Conservation (phyloP, 2,329 filamentous ascomycete species). For the Phyllosticta citriasiana region DNA sequence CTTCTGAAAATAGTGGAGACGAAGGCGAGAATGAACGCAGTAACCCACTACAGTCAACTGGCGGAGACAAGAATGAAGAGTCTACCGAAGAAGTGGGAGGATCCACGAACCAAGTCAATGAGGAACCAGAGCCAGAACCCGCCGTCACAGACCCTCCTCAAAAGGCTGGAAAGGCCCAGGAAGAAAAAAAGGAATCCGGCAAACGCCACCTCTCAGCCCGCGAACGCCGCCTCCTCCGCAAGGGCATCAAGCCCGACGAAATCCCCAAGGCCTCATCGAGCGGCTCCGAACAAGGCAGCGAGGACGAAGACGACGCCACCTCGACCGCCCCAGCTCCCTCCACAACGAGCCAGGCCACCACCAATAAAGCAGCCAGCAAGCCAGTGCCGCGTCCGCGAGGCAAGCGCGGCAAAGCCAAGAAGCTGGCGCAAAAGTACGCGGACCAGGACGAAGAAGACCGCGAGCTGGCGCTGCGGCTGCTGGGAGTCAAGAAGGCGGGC, state of each 20-base stretch:
- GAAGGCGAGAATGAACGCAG: conserved; percentile 19
- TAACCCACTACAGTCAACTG: conserved; percentile 31
- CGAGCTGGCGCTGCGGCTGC: conserved; percentile 68
- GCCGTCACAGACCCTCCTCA: conserved; percentile 14
- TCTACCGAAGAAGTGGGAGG: conserved; percentile 1
- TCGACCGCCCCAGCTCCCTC: conserved; percentile 19
- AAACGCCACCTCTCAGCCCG: conserved; percentile 29
- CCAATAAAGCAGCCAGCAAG: conserved; percentile 7
- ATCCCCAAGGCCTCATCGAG: conserved; percentile 13
- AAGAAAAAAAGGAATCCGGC: conserved; percentile 15
- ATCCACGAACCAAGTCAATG: conserved; percentile 20
- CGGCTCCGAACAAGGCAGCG: conserved; percentile 10
- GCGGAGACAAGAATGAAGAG: background rate
- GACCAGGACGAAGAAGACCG: conserved; percentile 93
- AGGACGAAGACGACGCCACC: conserved; percentile 20
- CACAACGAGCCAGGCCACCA: conserved; percentile 7
- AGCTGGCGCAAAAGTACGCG: conserved; percentile 80
- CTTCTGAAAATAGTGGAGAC: conserved; percentile 27
- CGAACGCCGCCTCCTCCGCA: conserved; percentile 28
- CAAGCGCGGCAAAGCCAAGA: conserved; percentile 75
- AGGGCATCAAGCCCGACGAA: conserved; percentile 16
- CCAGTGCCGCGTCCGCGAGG: conserved; percentile 46
- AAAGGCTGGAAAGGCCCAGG: conserved; percentile 17
- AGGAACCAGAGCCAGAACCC: conserved; percentile 7
- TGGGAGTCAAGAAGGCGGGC: conserved; percentile 63